phyloP scores from a whole-genome alignment of 805 yeast genomes.

The Ogataea nitratoaversa region DNA sequence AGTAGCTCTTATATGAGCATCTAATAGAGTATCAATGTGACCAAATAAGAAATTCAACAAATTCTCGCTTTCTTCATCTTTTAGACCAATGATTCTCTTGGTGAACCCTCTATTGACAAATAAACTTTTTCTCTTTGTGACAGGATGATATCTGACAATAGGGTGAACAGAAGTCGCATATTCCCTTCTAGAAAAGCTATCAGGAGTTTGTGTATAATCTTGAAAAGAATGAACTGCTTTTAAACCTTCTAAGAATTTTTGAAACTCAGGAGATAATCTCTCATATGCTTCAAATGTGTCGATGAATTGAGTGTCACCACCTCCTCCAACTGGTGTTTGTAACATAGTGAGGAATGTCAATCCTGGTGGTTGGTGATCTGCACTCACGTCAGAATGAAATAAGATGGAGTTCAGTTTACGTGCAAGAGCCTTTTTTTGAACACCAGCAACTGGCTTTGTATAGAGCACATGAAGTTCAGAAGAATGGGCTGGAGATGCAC shows the following conservation, averaged over 20 bases:
- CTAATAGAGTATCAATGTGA: constrained; percentile 49
- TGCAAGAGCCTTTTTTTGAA: constrained; percentile 31
- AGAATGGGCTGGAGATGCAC: constrained; percentile 56
- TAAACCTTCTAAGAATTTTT: no score
- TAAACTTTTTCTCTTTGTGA: constrained; percentile 56
- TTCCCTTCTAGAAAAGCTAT: constrained; percentile 59
- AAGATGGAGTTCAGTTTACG: constrained; percentile 33
- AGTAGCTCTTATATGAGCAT: constrained; percentile 62
- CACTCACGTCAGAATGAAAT: no score
- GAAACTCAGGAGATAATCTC: no score
- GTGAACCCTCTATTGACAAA: constrained; percentile 59
- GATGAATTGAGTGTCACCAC: no score
- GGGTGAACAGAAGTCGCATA: constrained; percentile 60
- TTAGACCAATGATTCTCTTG: constrained; percentile 64
- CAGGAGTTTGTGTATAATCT: no score
- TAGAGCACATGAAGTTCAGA: constrained; percentile 60
- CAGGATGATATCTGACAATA: constrained; percentile 68
- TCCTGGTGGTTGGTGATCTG: no score
- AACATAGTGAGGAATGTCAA: no score
- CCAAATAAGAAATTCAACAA: constrained; percentile 53
- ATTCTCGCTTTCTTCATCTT: constrained; percentile 64
- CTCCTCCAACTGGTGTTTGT: no score
- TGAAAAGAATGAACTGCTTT: no score
- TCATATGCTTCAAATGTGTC: no score
- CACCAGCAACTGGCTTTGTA: constrained; percentile 39